Base-by-base conservation (phyloP, 345 rosid genomes). In the Acer yangbiense region DNA sequence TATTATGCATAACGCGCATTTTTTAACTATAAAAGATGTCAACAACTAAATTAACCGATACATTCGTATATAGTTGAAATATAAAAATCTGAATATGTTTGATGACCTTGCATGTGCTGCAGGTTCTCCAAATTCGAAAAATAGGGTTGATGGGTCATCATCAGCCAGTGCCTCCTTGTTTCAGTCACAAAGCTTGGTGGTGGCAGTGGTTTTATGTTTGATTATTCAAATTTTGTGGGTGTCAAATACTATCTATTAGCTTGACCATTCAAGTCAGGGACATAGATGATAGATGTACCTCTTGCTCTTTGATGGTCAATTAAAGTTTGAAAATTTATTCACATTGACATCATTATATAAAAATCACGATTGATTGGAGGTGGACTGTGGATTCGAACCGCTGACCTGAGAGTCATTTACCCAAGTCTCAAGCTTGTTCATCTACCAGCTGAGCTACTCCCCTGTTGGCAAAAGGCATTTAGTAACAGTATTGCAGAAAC, bases 101-200 rank as follows among this genome's bases (percentile, higher is more conserved):
- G 39, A 32, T 50, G 41, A 13, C 46, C 16, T 2, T n/a, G n/a
- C n/a, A n/a, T n/a, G 17, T 1, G 68, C 9, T 73, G 39, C 75
- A 78, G 84, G 84, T 32, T 75, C 85, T 32, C 77, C 85, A 1
- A 32, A 52, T 52, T 63, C 85, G 14, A 57, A 64, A 17, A 46
- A 46, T 25, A 57, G 77, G 17, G 60, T 44, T 62, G 75, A 27
- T 63, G 75, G 73, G 11, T 73, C 57, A 7, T 76, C 80, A 7
- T 76, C 80, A 2, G 79, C 80, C 0, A 7, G 72, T 12, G 29
- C 29, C 63, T 20, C 58, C 7, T 32, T n/a, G 10, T 57, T 29
- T 14, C 21, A 41, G 29, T 62, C 66, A 9, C 29, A 3, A 52
- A 60, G 74, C 48, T 29, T 21, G 48, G 27, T 48, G 25, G 17